Base-by-base conservation (phyloP, 75 land plant species). In the Pinus taeda region DNA sequence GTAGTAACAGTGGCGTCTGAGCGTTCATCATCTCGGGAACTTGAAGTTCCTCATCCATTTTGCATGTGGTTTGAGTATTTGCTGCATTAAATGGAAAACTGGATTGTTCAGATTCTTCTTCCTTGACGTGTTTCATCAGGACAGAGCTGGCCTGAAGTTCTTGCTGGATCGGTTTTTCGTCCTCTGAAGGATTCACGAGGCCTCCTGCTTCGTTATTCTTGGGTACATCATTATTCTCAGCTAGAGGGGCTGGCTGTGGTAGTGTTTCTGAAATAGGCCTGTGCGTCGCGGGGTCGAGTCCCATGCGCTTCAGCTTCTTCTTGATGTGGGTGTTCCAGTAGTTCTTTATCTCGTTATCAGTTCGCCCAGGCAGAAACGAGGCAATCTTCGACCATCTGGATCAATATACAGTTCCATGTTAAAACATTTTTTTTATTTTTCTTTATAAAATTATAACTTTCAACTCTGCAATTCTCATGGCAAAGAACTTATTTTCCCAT, bases 241-340 rank as follows among this genome's bases (percentile, higher is more conserved):
- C 3, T 66, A 45, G n/a, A 2, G 45, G 12, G 1, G 55, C 1
- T 17, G 6, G 2, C 49, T 18, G 53, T n/a, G 49, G 49, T 49
- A 49, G 55, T 49, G 67, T 29, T 14, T 64, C 67, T 64, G 67
- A 30, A 64, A 69, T 42, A 69, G 72, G 22, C 0, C 11, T 20
- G 49, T 69, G 72, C 22, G 72, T 69, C 49, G 42, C 49, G 22
- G 72, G 72, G 4, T 69, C 72, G 53, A 69, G 39, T 3, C 72
- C 72, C 72, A 69, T 69, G 72, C 72, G 72, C 72, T 21, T 18
- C 72, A 69, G 72, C 72, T 69, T 69, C 72, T 69, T 69, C 7
- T 69, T 69, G 33, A 69, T 69, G 72, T 42, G 14, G 53, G 53
- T 69, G 53, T 69, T 69, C 72, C 72, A 69, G 72, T 69, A 69